These are phyloP conservation scores for Amanita exitialis DNA, from an alignment of 768 basidiomycete species.

Conservation along the genomic window DNA sequence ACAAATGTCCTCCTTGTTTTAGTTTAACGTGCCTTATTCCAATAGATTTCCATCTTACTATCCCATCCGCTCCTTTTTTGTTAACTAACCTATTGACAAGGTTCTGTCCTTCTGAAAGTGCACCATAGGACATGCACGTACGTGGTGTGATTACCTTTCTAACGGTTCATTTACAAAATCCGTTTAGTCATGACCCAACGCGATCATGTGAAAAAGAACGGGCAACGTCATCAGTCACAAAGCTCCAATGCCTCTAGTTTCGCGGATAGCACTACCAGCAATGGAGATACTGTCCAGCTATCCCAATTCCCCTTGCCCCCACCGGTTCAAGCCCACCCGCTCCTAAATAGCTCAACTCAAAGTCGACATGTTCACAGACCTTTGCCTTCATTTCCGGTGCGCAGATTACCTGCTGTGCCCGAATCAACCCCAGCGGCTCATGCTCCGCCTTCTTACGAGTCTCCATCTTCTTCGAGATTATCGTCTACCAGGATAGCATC, in stretches of 20 bases:
- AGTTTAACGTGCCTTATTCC: not conserved
- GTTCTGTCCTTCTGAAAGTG: not conserved
- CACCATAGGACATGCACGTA: not conserved
- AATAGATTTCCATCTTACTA: not conserved
- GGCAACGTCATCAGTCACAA: too few species aligned
- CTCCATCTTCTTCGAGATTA: not conserved
- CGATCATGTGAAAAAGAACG: not conserved
- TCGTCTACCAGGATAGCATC: not conserved
- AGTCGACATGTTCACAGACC: conserved; percentile 13
- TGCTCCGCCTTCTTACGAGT: not conserved
- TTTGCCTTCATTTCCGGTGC: not conserved
- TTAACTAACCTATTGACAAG: not conserved
- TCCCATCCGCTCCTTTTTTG: not conserved
- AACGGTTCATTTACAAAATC: not conserved
- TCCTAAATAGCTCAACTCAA: conserved; percentile 8
- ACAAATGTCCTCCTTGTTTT: not conserved
- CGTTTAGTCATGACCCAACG: not conserved
- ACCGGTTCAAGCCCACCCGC: conserved; percentile 21
- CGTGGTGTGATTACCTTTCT: not conserved
- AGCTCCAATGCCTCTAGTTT: conserved; percentile 47
- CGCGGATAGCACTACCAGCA: conserved; percentile 47
- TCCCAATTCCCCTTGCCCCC: conserved; percentile 39
- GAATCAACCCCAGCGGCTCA: not conserved
- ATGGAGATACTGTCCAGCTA: conserved; percentile 27
- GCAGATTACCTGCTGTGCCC: not conserved